Percentiles rank a stretch among this genome's conserved stretches.
Conservation (phyloP, 345 rosid species). For the Brassica napus region DNA sequence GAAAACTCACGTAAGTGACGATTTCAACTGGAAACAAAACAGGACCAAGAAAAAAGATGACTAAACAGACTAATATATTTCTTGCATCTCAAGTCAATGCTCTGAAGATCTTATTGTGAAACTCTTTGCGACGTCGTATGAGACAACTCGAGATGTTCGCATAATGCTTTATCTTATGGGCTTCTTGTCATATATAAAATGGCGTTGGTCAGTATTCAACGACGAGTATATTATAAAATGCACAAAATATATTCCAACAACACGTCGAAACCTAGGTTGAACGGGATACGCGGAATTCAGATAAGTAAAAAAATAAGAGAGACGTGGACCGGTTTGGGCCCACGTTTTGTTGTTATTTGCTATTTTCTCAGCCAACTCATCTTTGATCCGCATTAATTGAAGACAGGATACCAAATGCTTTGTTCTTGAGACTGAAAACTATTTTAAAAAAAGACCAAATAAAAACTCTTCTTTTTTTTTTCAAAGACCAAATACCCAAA, state of each 20-base stretch:
- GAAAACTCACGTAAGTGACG: neutral
- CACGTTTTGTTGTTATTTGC: neutral
- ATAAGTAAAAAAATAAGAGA: neutral
- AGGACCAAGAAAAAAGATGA: neutral
- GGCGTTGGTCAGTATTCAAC: neutral
- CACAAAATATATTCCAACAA: neutral
- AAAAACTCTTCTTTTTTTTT: neutral
- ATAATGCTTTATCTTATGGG: neutral
- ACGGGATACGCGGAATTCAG: neutral
- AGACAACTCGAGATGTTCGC: neutral
- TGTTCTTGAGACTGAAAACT: neutral
- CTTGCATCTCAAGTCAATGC: constrained; percentile 27
- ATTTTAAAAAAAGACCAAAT: neutral
- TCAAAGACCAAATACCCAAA: neutral
- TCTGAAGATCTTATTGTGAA: constrained; percentile 2
- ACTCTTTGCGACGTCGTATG: neutral
- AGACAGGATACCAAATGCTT: neutral
- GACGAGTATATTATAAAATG: neutral
- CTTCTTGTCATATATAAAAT: neutral
- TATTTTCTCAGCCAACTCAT: neutral
- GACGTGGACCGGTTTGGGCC: neutral
- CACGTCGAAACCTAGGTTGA: neutral
- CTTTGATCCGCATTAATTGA: neutral
- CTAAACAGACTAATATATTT: neutral
- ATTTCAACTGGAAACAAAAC: neutral